phyloP scores from a whole-genome alignment of 495 filamentous ascomycete species.

The Neurospora tetraspora region DNA sequence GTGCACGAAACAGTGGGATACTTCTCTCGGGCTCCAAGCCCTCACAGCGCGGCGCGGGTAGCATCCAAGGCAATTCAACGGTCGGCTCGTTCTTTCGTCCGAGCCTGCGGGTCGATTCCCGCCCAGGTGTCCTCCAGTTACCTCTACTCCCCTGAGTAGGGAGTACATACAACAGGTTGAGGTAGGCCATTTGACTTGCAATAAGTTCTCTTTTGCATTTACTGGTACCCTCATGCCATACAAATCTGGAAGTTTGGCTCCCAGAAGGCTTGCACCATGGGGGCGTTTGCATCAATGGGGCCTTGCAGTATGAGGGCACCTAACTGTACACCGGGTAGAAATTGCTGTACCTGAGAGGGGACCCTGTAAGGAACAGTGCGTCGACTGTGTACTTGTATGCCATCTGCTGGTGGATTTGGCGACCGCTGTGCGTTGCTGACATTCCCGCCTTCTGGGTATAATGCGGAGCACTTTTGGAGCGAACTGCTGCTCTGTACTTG shows the following conservation, averaged over 20 bases:
- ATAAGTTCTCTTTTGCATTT: neutral
- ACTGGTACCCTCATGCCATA: neutral
- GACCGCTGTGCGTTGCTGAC: neutral
- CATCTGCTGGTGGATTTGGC: neutral
- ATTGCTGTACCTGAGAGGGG: neutral
- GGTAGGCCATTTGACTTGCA: neutral
- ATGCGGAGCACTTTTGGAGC: neutral
- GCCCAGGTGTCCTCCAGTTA: neutral
- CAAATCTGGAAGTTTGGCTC: neutral
- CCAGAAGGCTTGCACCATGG: neutral
- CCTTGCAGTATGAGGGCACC: neutral
- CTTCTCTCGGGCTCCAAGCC: slow-evolving; percentile 9
- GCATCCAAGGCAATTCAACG: slow-evolving; percentile 8
- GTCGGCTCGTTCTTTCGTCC: slow-evolving; percentile 29
- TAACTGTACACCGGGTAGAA: neutral
- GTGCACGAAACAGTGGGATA: neutral
- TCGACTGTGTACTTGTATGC: neutral
- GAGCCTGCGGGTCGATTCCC: slow-evolving; percentile 12
- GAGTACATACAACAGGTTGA: neutral
- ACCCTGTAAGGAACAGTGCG: neutral
- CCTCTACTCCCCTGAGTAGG: neutral
- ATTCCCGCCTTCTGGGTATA: neutral
- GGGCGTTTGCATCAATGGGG: neutral
- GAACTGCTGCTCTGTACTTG: neutral
- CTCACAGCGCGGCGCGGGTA: slow-evolving; percentile 1